These are phyloP conservation scores for Misopates orontium DNA, from an alignment of 257 asterid species.

Conservation along the genomic window DNA sequence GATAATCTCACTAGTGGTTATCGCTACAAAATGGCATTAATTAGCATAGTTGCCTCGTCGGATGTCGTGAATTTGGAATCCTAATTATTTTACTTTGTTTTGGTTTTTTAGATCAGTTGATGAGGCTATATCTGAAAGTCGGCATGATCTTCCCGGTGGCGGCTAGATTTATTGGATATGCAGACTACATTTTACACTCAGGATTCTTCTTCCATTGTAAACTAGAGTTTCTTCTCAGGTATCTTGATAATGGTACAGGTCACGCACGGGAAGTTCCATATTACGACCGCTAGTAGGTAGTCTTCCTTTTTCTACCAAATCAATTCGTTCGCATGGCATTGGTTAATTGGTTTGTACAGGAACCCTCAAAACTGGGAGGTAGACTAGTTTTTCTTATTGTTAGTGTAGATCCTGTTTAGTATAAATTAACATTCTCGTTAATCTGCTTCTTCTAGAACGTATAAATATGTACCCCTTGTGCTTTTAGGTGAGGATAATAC, in stretches of 20 bases:
- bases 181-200: neutral
- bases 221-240: too few relatives aligned
- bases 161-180: constrained; percentile 3
- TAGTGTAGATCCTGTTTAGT: constrained; percentile 4
- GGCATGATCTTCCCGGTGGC: neutral
- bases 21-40: neutral
- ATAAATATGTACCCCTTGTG: neutral
- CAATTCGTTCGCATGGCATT: neutral
- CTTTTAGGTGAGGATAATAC: neutral
- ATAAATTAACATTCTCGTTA: neutral
- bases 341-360: constrained; percentile 44
- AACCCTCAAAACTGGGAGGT: constrained; percentile 18
- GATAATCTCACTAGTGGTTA: too few relatives aligned
- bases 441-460: neutral
- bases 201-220: too few relatives aligned
- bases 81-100: constrained; percentile 1
- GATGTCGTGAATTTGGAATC: neutral
- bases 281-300: constrained; percentile 1
- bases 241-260: constrained; percentile 18
- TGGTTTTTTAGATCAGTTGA: constrained; percentile 22
- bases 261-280: neutral
- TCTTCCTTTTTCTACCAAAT: neutral
- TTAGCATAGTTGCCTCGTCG: neutral
- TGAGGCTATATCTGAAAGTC: neutral
- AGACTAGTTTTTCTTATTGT: constrained; percentile 14